Base-by-base conservation (phyloP, 2,329 filamentous ascomycete species). In the Zopfia rhizophila region DNA sequence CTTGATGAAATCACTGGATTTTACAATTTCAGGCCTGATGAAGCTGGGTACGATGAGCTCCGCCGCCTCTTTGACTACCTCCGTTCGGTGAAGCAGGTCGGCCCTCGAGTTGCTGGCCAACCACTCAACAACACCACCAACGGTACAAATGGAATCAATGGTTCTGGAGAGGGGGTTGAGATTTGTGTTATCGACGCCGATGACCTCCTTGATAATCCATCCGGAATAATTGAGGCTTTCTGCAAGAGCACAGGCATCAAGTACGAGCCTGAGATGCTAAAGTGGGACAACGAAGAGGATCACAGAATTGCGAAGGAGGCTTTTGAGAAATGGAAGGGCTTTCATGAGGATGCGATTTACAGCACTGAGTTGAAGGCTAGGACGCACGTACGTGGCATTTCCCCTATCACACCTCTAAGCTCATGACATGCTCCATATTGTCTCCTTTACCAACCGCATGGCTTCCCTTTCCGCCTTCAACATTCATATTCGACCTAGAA, bases 291-390 rank as follows among this genome's bases (percentile, higher is more conserved):
- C 19, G 85, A 87, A 39, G 87, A 89, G 55, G 86, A 88, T 60
- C 85, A 91, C 58, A 60, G 75, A 38, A 77, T 82, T 51, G 93
- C 92, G 3, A 79, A 82, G 56, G 80, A 84, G 53, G 86, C 86
- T 13, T 97, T 97, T 75, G 91, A 92, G 75, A 97, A 99, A 78
- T 97, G 94, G 94, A 89, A 86, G 58, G 94, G 94, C 8, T 97
- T 96, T 76, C 94, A 97, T 71, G 89, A 97, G 59, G 94, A 97
- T 77, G 94, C 91, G 11, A 90, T 97, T 60, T 80, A 89, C 58
- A 96, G 90, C 66, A 87, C 81, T 25, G 86, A 85, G 51, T 76
- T 99, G 63, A 87, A 87, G 68, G 84, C 89, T 2, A 80, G 90
- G 65, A 78, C 79, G 32, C 80, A 86, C 55, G 82, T 84, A 72